A percentile compares a stretch with the other conserved stretches of the same genome.
phyloP scores from a whole-genome alignment of 2,329 filamentous ascomycete species.

The Amphichorda felina region DNA sequence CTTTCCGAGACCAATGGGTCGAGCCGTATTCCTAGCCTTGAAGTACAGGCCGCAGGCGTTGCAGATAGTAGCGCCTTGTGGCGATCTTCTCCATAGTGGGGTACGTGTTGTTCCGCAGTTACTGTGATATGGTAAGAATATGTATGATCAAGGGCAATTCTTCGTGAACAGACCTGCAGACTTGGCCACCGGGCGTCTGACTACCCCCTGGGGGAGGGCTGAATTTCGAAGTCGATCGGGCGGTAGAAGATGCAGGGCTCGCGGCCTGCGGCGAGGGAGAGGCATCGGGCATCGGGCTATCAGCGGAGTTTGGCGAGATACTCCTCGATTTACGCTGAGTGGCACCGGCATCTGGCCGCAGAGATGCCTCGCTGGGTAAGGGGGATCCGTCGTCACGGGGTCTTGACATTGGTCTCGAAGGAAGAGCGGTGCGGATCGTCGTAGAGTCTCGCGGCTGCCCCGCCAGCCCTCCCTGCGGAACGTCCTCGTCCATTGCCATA shows the following conservation, averaged over 20 bases:
- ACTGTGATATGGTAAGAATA: slow-evolving; percentile 32
- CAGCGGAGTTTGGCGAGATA: slow-evolving; percentile 13
- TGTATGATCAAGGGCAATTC: background rate
- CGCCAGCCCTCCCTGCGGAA: slow-evolving; percentile 10
- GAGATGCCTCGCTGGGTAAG: slow-evolving; percentile 1
- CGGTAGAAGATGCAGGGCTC: slow-evolving; percentile 14
- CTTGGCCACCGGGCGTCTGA: slow-evolving; percentile 42
- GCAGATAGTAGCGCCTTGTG: slow-evolving; percentile 88
- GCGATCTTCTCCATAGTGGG: slow-evolving; percentile 87
- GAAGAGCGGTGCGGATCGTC: slow-evolving; percentile 22
- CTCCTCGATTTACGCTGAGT: slow-evolving; percentile 9
- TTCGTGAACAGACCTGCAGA: slow-evolving; percentile 51
- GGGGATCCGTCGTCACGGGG: slow-evolving; percentile 8
- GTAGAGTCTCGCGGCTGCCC: slow-evolving; percentile 16
- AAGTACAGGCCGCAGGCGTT: slow-evolving; percentile 94
- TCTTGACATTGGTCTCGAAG: slow-evolving; percentile 23
- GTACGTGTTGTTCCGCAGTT: slow-evolving; percentile 94
- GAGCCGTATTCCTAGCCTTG: slow-evolving; percentile 83
- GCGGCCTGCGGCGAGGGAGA: slow-evolving; percentile 12
- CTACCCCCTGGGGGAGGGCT: slow-evolving; percentile 4
- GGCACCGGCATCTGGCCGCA: slow-evolving; percentile 1
- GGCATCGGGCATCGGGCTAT: slow-evolving; percentile 12
- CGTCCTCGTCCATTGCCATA: slow-evolving; percentile 18
- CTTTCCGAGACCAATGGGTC: slow-evolving; percentile 83
- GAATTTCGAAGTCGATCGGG: slow-evolving; percentile 7